Base-by-base conservation (phyloP, 2,329 filamentous ascomycete species). In the Chaetomiaceae sp. region DNA sequence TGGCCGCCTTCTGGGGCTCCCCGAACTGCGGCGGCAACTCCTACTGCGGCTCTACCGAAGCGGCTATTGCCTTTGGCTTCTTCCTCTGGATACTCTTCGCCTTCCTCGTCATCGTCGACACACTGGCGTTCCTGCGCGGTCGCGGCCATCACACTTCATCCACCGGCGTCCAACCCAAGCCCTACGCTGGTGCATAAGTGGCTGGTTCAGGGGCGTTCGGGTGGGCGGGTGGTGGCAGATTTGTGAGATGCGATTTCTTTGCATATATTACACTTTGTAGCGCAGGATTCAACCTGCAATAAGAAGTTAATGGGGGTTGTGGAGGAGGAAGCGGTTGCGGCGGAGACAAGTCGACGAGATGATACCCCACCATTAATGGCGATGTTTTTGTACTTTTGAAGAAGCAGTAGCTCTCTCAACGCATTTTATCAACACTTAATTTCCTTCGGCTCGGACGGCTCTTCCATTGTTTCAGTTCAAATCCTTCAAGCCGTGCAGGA, bases 1-100 rank as follows among this genome's bases (percentile, higher is more conserved):
- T 91, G 10, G 89, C 86, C 0, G 84, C 82, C 49, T 69, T 89
- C 51, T 78, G 79, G 47, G 74, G 78, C 14, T 71, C 79, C 0
- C 68, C 65, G 8, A 71, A 77, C 50, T 83, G 81, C 63, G 73
- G 70, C 37, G 71, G 68, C 43, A 72, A 73, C 37, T 71, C 67
- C 16, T 73, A 72, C 14, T 91, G 87, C 66, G 73, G 74, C 39
- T 71, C 78, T 10, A 70, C 78, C 8, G 81, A 86, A 68, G 84
- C 84, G 4, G 81, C 78, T 2, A 74, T 80, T 8, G 85, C 78
- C 0, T 84, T 89, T 60, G 82, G 76, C 5, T 86, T 60, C 34
- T 55, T 61, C 34, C 50, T 60, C 34, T 61, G 57, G 56, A 53
- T 40, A 3, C 44, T 56, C 1, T 61, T 60, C 16, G 38, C 44